Conservation (phyloP, 2,329 filamentous ascomycete species). For the Fusarium subglutinans region DNA sequence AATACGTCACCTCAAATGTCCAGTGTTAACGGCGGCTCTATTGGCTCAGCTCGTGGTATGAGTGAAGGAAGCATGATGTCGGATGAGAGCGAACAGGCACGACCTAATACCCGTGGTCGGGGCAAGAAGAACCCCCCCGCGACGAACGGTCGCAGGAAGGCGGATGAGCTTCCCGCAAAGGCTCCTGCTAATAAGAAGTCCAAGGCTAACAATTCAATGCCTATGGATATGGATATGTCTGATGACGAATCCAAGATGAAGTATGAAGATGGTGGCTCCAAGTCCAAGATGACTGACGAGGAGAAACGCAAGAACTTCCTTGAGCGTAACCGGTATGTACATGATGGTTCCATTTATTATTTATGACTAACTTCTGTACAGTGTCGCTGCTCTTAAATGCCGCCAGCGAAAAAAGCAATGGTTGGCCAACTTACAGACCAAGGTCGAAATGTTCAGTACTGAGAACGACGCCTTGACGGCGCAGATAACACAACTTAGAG, state of each 20-base stretch:
- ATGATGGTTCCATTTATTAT: background rate
- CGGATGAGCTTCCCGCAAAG: constrained; percentile 72
- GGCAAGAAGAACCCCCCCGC: constrained; percentile 71
- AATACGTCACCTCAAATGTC: constrained; percentile 63
- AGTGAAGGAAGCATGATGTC: constrained; percentile 78
- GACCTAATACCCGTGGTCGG: constrained; percentile 71
- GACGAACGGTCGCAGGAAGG: constrained; percentile 79
- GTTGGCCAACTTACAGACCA: constrained; percentile 92
- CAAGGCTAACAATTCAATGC: constrained; percentile 56
- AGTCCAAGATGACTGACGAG: constrained; percentile 68
- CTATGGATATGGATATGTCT: constrained; percentile 60
- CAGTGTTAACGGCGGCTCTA: constrained; percentile 57
- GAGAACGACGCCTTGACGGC: constrained; percentile 90
- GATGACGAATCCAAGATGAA: constrained; percentile 60
- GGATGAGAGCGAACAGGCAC: constrained; percentile 76
- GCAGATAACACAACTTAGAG: constrained; percentile 84
- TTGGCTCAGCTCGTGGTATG: constrained; percentile 60
- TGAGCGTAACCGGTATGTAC: constrained; percentile 87
- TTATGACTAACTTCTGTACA: constrained; percentile 49
- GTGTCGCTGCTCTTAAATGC: constrained; percentile 95
- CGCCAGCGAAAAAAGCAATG: constrained; percentile 99
- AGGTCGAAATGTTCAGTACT: constrained; percentile 90
- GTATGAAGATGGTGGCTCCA: constrained; percentile 34
- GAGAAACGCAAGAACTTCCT: constrained; percentile 99
- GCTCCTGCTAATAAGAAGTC: constrained; percentile 74